A percentile compares a stretch with the other conserved stretches of the same genome.
Conservation (phyloP, 2,329 filamentous ascomycete species). For the Exserohilum turcica region DNA sequence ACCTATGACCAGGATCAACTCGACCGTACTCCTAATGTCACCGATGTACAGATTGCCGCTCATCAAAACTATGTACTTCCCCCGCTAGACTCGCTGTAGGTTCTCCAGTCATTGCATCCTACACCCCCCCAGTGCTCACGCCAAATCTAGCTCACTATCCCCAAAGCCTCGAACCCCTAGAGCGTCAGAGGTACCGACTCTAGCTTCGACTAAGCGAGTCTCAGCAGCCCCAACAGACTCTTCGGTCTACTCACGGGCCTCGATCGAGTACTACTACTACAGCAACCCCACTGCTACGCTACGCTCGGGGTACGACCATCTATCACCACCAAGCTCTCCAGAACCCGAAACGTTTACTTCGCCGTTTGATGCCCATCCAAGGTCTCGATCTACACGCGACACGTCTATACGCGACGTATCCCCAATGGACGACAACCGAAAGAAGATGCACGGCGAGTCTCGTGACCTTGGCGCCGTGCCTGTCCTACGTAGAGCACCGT, state of each 20-base stretch:
- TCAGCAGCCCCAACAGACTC: constrained; percentile 51
- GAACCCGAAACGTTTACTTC: constrained; percentile 38
- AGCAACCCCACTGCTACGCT: constrained; percentile 24
- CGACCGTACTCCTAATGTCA: constrained; percentile 40
- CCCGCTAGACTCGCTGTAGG: constrained; percentile 31
- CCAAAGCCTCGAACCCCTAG: constrained; percentile 28
- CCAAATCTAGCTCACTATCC: constrained; percentile 24
- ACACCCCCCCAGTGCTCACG: constrained; percentile 6
- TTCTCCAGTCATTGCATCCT: constrained; percentile 7
- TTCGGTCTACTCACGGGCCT: constrained; percentile 66
- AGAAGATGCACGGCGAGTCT: constrained; percentile 9
- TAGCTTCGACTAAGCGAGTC: constrained; percentile 62
- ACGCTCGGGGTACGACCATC: constrained; percentile 39
- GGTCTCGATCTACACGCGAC: constrained; percentile 45
- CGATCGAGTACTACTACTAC: constrained; percentile 44
- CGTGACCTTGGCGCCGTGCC: constrained; percentile 37
- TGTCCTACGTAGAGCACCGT: constrained; percentile 42
- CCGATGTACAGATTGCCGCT: constrained; percentile 37
- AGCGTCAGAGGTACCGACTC: constrained; percentile 36
- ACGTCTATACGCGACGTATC: constrained; percentile 46
- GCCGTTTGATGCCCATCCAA: constrained; percentile 26
- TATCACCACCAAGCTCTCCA: constrained; percentile 47
- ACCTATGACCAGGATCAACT: constrained; percentile 54
- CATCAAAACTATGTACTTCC: constrained; percentile 32
- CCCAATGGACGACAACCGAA: constrained; percentile 47